Evolutionary conservation across 2,329 filamentous ascomycete genomes (phyloP), one percentile per base, ranked within the genome.

Genomic region (Scleromitrula shiraiana): DNA sequence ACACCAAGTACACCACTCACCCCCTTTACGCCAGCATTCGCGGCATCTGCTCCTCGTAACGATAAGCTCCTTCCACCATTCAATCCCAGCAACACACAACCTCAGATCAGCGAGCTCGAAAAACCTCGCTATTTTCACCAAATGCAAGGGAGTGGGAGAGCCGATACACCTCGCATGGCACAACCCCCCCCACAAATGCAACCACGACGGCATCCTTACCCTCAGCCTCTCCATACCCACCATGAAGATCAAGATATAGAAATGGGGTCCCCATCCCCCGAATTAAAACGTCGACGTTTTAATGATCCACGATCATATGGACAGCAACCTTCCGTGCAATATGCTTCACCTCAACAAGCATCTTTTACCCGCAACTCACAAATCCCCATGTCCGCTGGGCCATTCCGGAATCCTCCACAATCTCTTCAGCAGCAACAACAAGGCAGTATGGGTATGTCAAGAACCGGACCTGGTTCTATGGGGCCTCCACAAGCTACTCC

Each of bases 201-300:
- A 26, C 6, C 30, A 20, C 56, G 57, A 30, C 51, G 57, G 46
- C 26, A 47, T 5, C 60, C 50, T 27, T 57, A 59, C 42, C 46
- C 49, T 30, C 53, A 53, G 17, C 57, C 57, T 41, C 54, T 63
- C 23, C 53, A 56, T 47, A 63, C 56, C 41, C 62, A 60, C 46
- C 62, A 53, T 59, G 62, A 61, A 54, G 55, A 62, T 36, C 64
- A 71, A 17, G 67, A 70, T 17, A 65, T 70, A 43, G 65, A 71
- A 10, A 59, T 64, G 12, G 56, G 64, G 15, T 71, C 70, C 41
- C 68, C 71, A 43, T 72, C 74, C 3, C 70, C 73, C 8, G 81
- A 84, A 45, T 64, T 68, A 23, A 85, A 86, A 61, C 75, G 82
- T 49, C 77, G 83, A 19, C 76, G 82, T 30, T 76, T 76, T 58